Evolutionary conservation across 1,139 yeast species (phyloP), one percentile per base, ranked within the genome.

Genomic region (Barnettozyma hawaiiensis): DNA sequence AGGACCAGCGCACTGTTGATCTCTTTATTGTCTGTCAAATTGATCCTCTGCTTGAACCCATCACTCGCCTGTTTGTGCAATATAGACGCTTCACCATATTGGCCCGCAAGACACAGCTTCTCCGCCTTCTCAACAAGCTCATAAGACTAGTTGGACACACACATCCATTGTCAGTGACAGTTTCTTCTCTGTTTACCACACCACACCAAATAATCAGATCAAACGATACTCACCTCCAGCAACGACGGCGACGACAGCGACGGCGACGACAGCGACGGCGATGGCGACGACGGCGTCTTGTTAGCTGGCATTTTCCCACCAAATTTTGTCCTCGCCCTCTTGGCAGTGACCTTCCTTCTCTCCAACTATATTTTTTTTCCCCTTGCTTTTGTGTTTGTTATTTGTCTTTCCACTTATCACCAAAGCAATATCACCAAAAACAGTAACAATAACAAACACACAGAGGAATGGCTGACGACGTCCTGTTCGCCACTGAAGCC

Each of bases 111-210:
- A 1, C 42, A 42, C 8, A 48, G 41, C 15, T 40, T 34, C 27
- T 55, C 58, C 3, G 58, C 57, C 39, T 44, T 47, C 15, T 55
- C 57, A 19, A 54, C 51, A 10, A 49, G 23, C 16, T 51, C 57
- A 21, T 55, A 54, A 29, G 24, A 19, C 28, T 26, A n/a, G n/a
- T n/a, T 8, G 21, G 20, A 32, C 20, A 26, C 14, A n/a, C n/a
- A n/a, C n/a, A n/a, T n/a, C n/a, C n/a, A n/a, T n/a, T 22, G 7
- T 31, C 23, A 34, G 37, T n/a, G n/a, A 21, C 5, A 5, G 14
- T 12, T 14, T n/a, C 9, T 3, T 2, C 7, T 32, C 16, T n/a
- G n/a, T n/a, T n/a, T n/a, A n/a, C n/a, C n/a, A n/a, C n/a, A n/a
- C n/a, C n/a, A n/a, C n/a, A n/a, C n/a, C n/a, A n/a, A n/a, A n/a